Evolutionary conservation across 2,329 filamentous ascomycete genomes (phyloP), one percentile per base, ranked within the genome.

Genomic region (Colletotrichum gloeosporioides): DNA sequence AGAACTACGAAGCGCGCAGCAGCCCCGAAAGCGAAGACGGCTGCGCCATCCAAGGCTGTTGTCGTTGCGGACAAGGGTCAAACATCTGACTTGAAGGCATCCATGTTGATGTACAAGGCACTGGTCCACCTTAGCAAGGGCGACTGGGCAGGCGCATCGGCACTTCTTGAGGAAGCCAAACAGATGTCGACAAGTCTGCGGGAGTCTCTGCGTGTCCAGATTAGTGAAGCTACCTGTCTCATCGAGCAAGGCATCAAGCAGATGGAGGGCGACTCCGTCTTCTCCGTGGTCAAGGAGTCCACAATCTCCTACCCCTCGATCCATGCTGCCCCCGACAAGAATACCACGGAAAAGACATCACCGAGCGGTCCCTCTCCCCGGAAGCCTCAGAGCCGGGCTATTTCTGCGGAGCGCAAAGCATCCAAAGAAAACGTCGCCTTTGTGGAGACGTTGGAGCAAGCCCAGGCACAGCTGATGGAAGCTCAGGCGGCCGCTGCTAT

Each of bases 241-340:
- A 88, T 95, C 76, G 89, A 92, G 18, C 90, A 94, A 82, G 94
- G 93, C 77, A 88, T 94, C 80, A 91, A 93, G 63, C 90, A 93
- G 80, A 95, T 98, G 87, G 90, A 93, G 15, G 90, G 91, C 6
- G 95, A 98, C 83, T 93, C 96, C 4, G 94, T 97, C 5, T 98
- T 96, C 83, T 98, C 95, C 22, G 94, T 96, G 12, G 90, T 99
- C 18, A 95, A 96, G 62, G 97, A 99, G 80, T 98, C 97, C 1
- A 98, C 96, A 0, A 93, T 98, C 31, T 98, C 96, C 0, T 94
- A 96, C 76, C 95, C 96, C 2, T 93, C 95, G 0, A 88, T 96
- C 49, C 86, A 86, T 29, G 81, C 72, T 18, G 82, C 84, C 32
- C 80, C 85, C 31, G 89, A 89, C 39, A 86, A 85, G 76, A 78